Evolutionary conservation across 305 asterid species (phyloP).

Genomic region (Fraxinus baroniana): DNA sequence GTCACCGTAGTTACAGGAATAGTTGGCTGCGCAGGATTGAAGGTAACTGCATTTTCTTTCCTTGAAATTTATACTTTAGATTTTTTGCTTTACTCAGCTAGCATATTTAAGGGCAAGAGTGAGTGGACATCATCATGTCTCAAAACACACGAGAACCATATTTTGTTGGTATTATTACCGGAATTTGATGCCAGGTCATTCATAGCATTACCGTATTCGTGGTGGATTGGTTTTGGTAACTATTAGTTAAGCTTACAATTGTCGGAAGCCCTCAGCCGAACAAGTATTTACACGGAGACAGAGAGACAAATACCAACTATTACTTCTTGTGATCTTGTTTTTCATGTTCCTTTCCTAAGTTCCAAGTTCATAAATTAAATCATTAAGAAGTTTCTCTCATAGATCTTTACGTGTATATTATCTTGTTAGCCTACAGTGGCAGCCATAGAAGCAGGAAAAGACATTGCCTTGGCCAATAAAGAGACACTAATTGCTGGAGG

Average conservation of each 20-base stretch:
- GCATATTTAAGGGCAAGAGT: neutral
- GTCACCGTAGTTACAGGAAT: constrained; percentile 93
- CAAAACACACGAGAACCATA: neutral
- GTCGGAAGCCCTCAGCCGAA: neutral
- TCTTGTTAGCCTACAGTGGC: constrained; percentile 87
- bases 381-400: neutral
- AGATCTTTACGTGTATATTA: neutral
- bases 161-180: neutral
- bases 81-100: neutral
- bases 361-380: neutral
- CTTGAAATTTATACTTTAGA: neutral
- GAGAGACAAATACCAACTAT: neutral
- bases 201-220: neutral
- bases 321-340: neutral
- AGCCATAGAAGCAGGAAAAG: constrained; percentile 95
- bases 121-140: neutral
- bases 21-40: constrained; percentile 95
- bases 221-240: neutral
- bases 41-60: constrained; percentile 44
- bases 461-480: constrained; percentile 93
- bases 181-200: neutral
- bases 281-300: neutral
- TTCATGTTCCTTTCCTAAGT: neutral
- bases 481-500: constrained; percentile 98
- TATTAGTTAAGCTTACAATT: neutral